Evolutionary conservation across 495 filamentous ascomycete genomes (phyloP).

Genomic region (Choiromyces venosus): DNA sequence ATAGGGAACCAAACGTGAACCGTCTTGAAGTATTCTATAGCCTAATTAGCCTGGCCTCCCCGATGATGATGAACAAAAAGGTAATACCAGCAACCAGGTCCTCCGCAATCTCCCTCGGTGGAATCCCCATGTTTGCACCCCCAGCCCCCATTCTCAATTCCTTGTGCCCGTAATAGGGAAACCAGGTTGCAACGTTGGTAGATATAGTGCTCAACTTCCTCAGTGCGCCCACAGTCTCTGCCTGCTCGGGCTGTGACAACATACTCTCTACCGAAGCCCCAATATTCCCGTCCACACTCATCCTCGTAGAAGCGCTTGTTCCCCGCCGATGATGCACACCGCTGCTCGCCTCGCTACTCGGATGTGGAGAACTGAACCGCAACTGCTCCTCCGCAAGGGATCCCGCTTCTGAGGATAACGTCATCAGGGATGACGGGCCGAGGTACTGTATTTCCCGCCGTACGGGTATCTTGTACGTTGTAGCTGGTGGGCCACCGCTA

Average conservation of each 20-base stretch:
- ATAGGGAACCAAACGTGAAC: conserved; percentile 40
- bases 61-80: neutral
- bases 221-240: conserved; percentile 36
- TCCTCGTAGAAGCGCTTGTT: neutral
- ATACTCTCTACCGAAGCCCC: neutral
- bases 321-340: neutral
- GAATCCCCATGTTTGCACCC: conserved; percentile 31
- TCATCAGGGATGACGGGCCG: conserved; percentile 32
- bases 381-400: conserved; percentile 31
- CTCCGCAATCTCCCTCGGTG: conserved; percentile 26
- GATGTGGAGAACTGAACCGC: conserved; percentile 20
- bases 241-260: conserved; percentile 14
- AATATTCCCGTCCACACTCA: neutral
- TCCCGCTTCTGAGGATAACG: conserved; percentile 34
- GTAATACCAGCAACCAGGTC: conserved; percentile 25
- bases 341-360: neutral
- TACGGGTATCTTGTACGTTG: conserved; percentile 3
- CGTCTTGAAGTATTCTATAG: conserved; percentile 28
- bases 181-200: conserved; percentile 32
- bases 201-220: conserved; percentile 30
- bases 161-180: conserved; percentile 38
- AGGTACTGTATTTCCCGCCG: conserved; percentile 35
- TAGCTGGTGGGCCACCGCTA: neutral
- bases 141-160: conserved; percentile 34
- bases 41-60: conserved; percentile 11